Evolutionary conservation across 2,329 filamentous ascomycete species (phyloP).

Genomic region (Paecilomyces formosus): DNA sequence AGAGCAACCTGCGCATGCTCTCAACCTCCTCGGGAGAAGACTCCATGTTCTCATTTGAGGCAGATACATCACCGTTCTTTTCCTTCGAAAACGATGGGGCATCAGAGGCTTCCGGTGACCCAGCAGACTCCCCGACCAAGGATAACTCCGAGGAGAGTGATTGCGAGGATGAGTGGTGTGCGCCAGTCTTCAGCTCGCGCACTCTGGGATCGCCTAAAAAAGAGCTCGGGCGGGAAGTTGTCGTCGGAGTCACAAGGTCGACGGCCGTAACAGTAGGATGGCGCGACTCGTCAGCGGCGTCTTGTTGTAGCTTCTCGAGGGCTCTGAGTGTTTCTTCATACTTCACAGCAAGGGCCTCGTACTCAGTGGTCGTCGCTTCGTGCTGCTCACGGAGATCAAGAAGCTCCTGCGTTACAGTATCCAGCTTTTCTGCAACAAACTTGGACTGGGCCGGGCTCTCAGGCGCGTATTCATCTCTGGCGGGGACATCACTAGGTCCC

Average conservation of each 20-base stretch:
- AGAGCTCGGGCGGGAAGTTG: slow-evolving; percentile 58
- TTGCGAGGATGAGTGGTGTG: slow-evolving; percentile 69
- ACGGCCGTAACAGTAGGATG: slow-evolving; percentile 48
- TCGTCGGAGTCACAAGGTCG: slow-evolving; percentile 33
- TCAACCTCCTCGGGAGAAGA: slow-evolving; percentile 60
- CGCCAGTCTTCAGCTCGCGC: slow-evolving; percentile 62
- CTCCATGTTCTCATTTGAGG: slow-evolving; percentile 28
- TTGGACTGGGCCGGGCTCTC: slow-evolving; percentile 72
- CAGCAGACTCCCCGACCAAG: slow-evolving; percentile 70
- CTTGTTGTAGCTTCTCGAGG: slow-evolving; percentile 70
- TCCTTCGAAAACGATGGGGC: slow-evolving; percentile 38
- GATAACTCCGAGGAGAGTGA: slow-evolving; percentile 93
- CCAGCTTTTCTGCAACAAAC: slow-evolving; percentile 86
- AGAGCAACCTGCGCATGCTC: slow-evolving; percentile 60
- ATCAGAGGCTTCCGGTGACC: slow-evolving; percentile 57
- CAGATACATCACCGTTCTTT: slow-evolving; percentile 16
- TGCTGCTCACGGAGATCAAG: slow-evolving; percentile 86
- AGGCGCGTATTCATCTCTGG: slow-evolving; percentile 40
- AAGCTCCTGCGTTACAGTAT: slow-evolving; percentile 84
- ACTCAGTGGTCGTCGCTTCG: slow-evolving; percentile 73
- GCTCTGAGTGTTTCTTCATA: slow-evolving; percentile 84
- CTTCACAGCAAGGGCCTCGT: slow-evolving; percentile 72
- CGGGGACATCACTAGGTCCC: slow-evolving; percentile 13
- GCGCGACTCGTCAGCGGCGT: slow-evolving; percentile 70
- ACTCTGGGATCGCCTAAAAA: slow-evolving; percentile 75